Base-by-base conservation (phyloP, 768 basidiomycete species). In the Lactarius hatsudake region DNA sequence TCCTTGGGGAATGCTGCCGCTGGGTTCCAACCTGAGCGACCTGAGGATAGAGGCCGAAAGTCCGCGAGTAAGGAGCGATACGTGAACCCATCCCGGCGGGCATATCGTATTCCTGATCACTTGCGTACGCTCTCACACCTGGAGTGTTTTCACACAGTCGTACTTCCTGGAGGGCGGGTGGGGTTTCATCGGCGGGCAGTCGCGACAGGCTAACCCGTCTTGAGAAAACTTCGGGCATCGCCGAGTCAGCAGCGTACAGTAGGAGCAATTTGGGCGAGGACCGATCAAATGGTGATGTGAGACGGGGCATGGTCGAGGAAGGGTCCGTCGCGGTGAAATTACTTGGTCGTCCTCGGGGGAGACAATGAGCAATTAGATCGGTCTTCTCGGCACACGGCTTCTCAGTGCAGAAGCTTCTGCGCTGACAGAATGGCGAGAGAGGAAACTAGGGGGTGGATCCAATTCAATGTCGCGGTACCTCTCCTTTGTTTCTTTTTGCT, bases 251-350 rank as follows among this genome's bases (percentile, higher is more conserved):
- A 51, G 12, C 23, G 23, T 23, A 7, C 26, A 26, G 51, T 26
- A 13, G 23, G 48, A 13, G 13, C 13, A 26, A 26, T 53, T 26
- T 53, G 23, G 13, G 51, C 13, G 23, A 7, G 51, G 12, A 53
- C 23, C 51, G 40, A 42, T 18, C 40, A 42, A 42, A 17, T 42
- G 5, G 23, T 26, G 13, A 26, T 23, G 48, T 30, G 59, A 60
- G 40, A 55, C 34, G 28, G 32, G 36, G 56, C 26, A 36, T 66
- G 74, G 69, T 78, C 77, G 56, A 10, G 56, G 23, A 43, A n/a
- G 20, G 45, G 13, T 66, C 38, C 73, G 64, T 17, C 10, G 30
- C 55, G 32, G 13, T 26, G 20, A 32, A 28, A 26, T 56, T 23
- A 48, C 45, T 57, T 38, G 42, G 23, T 36, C 42, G 32, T 61